These are phyloP conservation scores for Plantago major DNA, from an alignment of 257 asterid genomes.

Conservation along the genomic window DNA sequence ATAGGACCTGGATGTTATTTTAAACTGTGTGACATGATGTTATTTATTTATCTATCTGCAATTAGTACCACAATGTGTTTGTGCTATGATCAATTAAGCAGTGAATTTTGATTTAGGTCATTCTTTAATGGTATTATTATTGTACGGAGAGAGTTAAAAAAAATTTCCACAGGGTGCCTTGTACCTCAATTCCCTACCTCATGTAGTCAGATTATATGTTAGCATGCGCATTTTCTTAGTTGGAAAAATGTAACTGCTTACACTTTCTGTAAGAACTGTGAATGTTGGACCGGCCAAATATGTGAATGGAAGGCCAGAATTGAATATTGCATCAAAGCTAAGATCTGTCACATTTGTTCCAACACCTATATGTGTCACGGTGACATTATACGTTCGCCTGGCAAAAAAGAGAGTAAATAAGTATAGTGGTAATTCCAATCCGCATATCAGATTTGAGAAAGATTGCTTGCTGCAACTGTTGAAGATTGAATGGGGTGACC, in stretches of 20 bases:
- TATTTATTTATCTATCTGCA: too few relatives aligned
- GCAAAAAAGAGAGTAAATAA: neutral
- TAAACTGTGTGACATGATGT: too few relatives aligned
- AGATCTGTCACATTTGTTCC: slow-evolving; percentile 42
- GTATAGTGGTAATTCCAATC: neutral
- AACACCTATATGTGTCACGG: slow-evolving; percentile 63
- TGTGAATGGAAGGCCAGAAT: slow-evolving; percentile 91
- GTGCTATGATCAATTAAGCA: too few relatives aligned
- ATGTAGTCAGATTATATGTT: too few relatives aligned
- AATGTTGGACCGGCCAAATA: slow-evolving; percentile 78
- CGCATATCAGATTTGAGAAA: neutral
- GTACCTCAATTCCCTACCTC: too few relatives aligned
- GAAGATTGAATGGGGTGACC: slow-evolving; percentile 64
- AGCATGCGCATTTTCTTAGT: too few relatives aligned
- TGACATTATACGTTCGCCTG: slow-evolving; percentile 28
- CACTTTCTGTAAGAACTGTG: slow-evolving; percentile 47
- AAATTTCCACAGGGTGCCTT: too few relatives aligned
- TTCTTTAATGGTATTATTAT: too few relatives aligned
- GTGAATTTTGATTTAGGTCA: too few relatives aligned
- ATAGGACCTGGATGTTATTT: neutral
- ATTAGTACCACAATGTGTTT: too few relatives aligned
- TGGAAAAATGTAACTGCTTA: slow-evolving; percentile 30
- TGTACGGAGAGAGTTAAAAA: too few relatives aligned
- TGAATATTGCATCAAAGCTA: slow-evolving; percentile 62
- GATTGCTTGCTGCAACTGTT: slow-evolving; percentile 51